Base-by-base conservation (phyloP, 805 yeast species). In the Metschnikowia kunwiensis region DNA sequence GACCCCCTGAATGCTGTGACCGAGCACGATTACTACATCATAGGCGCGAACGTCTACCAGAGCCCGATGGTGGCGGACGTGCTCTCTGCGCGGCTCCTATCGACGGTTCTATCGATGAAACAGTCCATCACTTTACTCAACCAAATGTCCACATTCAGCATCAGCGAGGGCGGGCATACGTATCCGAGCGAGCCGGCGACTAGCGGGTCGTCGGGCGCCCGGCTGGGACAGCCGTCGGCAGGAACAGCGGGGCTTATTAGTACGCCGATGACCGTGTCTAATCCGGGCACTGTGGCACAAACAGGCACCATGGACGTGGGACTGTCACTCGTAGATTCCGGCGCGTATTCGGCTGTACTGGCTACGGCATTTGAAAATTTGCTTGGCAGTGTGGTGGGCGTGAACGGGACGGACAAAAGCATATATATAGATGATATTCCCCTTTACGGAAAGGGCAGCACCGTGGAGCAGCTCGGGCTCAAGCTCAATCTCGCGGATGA, bases 11-110 rank as follows among this genome's bases (percentile, higher is more conserved):
- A 70, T 22, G 73, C 74, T 2, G 60, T 68, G 16, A 69, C 81
- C 0, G 51, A 86, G 8, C 78, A 86, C 19, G 94, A 87, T 46
- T 91, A 85, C 61, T 91, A 86, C 58, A 82, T 91, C 30, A 78
- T 88, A 26, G 96, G 96, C 4, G 94, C 95, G 13, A 88, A 86
- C 53, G 82, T 93, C 2, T 93, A 88, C 61, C 91, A 86, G 78
- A 82, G 96, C 0, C 97, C 97, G 0, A 65, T 77, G 12, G 71
- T 86, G 1, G 78, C 80, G 52, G 80, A 84, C 24, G 74, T 89
- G 2, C 66, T 91, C 5, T 75, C 85, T 13, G 80, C 89, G 23
- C 65, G 97, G 42, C 59, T 49, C 14, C 41, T 60, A n/a, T 33
- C 67, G 17, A 55, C 61, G n/a, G 66, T 62, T 20, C 42, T 61